phyloP scores from a whole-genome alignment of 2,329 filamentous ascomycete genomes.

The Ascochyta lentis region DNA sequence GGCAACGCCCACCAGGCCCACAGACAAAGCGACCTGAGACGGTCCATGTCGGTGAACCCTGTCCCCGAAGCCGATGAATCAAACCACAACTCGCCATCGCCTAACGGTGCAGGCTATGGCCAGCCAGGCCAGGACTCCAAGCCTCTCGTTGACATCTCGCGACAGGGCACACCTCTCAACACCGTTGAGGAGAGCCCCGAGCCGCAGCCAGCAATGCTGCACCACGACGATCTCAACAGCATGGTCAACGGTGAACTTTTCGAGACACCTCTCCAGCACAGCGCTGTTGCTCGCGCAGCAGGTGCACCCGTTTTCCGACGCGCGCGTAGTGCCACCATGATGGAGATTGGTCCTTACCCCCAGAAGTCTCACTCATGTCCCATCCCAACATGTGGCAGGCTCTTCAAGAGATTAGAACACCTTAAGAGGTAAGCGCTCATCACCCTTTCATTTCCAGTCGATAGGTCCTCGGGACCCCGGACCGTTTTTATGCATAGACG shows the following conservation, averaged over 20 bases:
- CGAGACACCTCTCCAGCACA: constrained; percentile 59
- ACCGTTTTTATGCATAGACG: constrained; percentile 52
- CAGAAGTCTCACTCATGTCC: constrained; percentile 99
- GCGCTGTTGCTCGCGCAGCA: constrained; percentile 64
- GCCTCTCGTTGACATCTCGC: constrained; percentile 75
- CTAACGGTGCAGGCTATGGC: constrained; percentile 63
- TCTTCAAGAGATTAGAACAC: constrained; percentile 99
- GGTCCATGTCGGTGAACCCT: constrained; percentile 88
- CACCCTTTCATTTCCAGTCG: constrained; percentile 35
- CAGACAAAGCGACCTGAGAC: constrained; percentile 85
- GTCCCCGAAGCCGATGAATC: constrained; percentile 80
- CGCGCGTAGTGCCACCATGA: constrained; percentile 91
- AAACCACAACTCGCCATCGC: constrained; percentile 77
- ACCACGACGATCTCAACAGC: constrained; percentile 71
- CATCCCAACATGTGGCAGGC: constrained; percentile 95
- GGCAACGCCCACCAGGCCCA: constrained; percentile 67
- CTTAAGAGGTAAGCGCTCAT: constrained; percentile 85
- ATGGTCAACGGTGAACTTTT: constrained; percentile 49
- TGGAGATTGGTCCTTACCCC: constrained; percentile 95
- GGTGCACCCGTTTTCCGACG: constrained; percentile 81
- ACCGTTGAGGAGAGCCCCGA: constrained; percentile 83
- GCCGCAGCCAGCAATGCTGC: constrained; percentile 71
- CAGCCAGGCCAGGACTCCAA: constrained; percentile 77
- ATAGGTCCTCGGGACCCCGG: constrained; percentile 15
- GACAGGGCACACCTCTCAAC: constrained; percentile 88